Percentiles rank a stretch among this genome's conserved stretches.
phyloP scores from a whole-genome alignment of 2,329 filamentous ascomycete genomes.

The Aspergillus alliaceus region DNA sequence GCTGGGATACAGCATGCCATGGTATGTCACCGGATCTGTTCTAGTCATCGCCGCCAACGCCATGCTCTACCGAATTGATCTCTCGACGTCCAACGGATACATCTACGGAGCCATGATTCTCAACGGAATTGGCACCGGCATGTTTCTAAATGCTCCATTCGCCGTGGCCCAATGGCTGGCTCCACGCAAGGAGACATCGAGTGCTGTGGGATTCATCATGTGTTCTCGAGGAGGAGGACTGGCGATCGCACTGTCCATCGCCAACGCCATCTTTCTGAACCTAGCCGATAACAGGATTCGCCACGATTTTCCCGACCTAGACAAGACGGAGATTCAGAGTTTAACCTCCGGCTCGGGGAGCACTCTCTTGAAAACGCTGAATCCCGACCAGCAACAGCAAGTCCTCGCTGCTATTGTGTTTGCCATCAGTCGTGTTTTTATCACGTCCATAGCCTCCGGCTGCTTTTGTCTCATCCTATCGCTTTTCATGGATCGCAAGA shows the following conservation, averaged over 20 bases:
- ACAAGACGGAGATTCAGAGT: neutral
- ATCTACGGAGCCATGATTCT: neutral
- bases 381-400: neutral
- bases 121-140: too few relatives aligned
- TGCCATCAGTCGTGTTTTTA: neutral
- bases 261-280: conserved; percentile 1
- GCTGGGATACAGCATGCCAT: conserved; percentile 20
- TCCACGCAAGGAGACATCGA: neutral
- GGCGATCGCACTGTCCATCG: neutral
- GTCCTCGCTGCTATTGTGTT: neutral
- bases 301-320: neutral
- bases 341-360: neutral
- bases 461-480: neutral
- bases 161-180: neutral
- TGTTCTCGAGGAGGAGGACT: neutral
- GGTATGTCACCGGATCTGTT: conserved; percentile 19
- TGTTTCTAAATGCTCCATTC: neutral
- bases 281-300: neutral
- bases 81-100: neutral
- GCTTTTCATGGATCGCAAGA: neutral
- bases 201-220: conserved; percentile 6
- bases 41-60: conserved; percentile 9
- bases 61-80: too few relatives aligned
- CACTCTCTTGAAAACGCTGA: neutral
- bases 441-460: neutral